Percentiles rank a stretch among this genome's conserved stretches.
Evolutionary conservation across 2,329 filamentous ascomycete genomes (phyloP).

Genomic region (Neopestalotiopsis clavispora): DNA sequence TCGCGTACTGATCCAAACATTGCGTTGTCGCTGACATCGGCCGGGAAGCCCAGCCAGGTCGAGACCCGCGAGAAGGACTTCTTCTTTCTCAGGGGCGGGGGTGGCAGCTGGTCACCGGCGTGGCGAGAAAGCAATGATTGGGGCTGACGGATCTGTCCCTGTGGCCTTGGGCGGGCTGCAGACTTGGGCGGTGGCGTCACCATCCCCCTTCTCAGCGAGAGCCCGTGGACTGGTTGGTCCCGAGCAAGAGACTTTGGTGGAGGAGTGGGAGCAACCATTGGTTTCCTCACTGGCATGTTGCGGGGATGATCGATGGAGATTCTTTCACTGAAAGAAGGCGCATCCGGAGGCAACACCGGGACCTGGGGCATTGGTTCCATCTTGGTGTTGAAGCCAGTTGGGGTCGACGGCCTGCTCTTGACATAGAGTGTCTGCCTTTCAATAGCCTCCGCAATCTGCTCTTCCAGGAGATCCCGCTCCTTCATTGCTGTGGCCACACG

Average conservation of each 20-base stretch:
- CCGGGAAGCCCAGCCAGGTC: slow-evolving; percentile 58
- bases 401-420: slow-evolving; percentile 55
- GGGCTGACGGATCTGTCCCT: not conserved
- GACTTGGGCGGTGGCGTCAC: slow-evolving; percentile 21
- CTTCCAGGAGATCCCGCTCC: slow-evolving; percentile 63
- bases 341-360: slow-evolving; percentile 60
- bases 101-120: slow-evolving; percentile 45
- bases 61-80: slow-evolving; percentile 69
- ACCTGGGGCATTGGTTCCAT: slow-evolving; percentile 59
- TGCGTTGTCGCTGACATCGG: slow-evolving; percentile 41
- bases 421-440: slow-evolving; percentile 65
- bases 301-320: slow-evolving; percentile 51
- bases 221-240: slow-evolving; percentile 32
- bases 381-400: slow-evolving; percentile 40
- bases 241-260: not conserved
- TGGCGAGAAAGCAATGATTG: slow-evolving; percentile 23
- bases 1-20: slow-evolving; percentile 60
- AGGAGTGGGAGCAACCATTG: slow-evolving; percentile 21
- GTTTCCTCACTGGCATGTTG: slow-evolving; percentile 38
- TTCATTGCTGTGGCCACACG: slow-evolving; percentile 61
- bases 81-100: slow-evolving; percentile 67
- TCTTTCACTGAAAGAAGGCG: slow-evolving; percentile 62
- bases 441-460: slow-evolving; percentile 63
- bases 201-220: slow-evolving; percentile 34
- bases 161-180: slow-evolving; percentile 18